phyloP scores from a whole-genome alignment of 2,329 filamentous ascomycete genomes.

The Fusarium nanum region DNA sequence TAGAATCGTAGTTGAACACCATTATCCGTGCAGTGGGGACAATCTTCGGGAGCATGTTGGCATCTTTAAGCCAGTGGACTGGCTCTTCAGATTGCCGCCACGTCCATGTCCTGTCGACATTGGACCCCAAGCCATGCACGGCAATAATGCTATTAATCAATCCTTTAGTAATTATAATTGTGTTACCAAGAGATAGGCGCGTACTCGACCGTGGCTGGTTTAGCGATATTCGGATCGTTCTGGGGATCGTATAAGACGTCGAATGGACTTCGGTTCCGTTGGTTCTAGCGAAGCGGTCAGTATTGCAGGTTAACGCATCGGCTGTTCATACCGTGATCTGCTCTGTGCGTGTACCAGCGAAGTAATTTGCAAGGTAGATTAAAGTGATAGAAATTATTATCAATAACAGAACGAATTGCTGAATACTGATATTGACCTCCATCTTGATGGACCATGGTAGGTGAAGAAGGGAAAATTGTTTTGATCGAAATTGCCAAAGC shows the following conservation, averaged over 20 bases:
- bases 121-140: neutral
- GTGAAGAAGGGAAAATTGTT: neutral
- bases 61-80: neutral
- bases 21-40: neutral
- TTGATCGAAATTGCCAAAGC: too few relatives aligned
- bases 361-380: neutral
- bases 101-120: neutral
- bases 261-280: neutral
- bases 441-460: neutral
- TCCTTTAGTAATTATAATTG: neutral
- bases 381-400: fast-evolving
- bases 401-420: too few relatives aligned
- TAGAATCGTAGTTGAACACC: neutral
- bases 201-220: neutral
- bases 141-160: neutral
- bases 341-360: neutral
- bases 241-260: neutral
- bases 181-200: neutral
- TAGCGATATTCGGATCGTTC: neutral
- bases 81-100: neutral
- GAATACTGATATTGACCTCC: neutral
- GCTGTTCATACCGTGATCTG: neutral
- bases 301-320: fast-evolving
- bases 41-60: neutral
- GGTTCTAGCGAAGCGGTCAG: neutral